These are phyloP conservation scores for Pythium grandisporangium DNA, from an alignment of 352 stramenopile species.

Conservation along the genomic window DNA sequence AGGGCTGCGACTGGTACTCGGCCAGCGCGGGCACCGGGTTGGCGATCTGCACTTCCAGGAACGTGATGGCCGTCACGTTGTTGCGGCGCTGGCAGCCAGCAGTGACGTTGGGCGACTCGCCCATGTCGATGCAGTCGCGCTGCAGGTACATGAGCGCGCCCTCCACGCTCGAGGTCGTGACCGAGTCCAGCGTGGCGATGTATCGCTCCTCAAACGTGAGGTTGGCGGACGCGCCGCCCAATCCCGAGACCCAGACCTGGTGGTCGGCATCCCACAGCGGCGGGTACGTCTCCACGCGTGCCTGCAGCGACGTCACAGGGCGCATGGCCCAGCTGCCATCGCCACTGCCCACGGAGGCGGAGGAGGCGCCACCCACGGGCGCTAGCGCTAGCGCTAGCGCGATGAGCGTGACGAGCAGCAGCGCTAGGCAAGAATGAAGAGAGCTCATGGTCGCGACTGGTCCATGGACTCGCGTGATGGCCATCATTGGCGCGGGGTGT, in stretches of 20 bases:
- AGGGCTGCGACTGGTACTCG: slow-evolving; percentile 44
- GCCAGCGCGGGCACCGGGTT: slow-evolving; percentile 49
- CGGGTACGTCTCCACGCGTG: slow-evolving; percentile 38
- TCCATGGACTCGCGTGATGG: too few relatives aligned
- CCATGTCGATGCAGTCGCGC: slow-evolving; percentile 54
- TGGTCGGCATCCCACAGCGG: slow-evolving; percentile 38
- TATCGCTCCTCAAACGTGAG: slow-evolving; percentile 38
- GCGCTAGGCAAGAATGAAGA: too few relatives aligned
- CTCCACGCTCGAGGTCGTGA: slow-evolving; percentile 63
- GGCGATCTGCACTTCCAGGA: slow-evolving; percentile 52
- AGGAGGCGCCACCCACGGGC: too few relatives aligned
- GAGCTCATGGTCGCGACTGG: too few relatives aligned
- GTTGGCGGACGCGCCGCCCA: slow-evolving; percentile 5
- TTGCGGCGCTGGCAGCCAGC: slow-evolving; percentile 35
- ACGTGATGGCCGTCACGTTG: slow-evolving; percentile 52
- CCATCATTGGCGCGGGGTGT: too few relatives aligned
- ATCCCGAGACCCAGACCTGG: slow-evolving; percentile 33
- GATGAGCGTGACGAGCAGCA: too few relatives aligned
- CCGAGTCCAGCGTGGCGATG: slow-evolving; percentile 40
- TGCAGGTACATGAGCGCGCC: slow-evolving; percentile 65
- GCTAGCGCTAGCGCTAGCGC: too few relatives aligned
- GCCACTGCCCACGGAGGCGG: too few relatives aligned
- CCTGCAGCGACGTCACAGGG: slow-evolving; percentile 41
- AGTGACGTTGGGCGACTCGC: slow-evolving; percentile 15
- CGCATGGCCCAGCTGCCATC: slow-evolving; percentile 54